Evolutionary conservation across 2,329 filamentous ascomycete genomes (phyloP), one percentile per base, ranked within the genome.

Genomic region (Pestalotiopsis sp.): DNA sequence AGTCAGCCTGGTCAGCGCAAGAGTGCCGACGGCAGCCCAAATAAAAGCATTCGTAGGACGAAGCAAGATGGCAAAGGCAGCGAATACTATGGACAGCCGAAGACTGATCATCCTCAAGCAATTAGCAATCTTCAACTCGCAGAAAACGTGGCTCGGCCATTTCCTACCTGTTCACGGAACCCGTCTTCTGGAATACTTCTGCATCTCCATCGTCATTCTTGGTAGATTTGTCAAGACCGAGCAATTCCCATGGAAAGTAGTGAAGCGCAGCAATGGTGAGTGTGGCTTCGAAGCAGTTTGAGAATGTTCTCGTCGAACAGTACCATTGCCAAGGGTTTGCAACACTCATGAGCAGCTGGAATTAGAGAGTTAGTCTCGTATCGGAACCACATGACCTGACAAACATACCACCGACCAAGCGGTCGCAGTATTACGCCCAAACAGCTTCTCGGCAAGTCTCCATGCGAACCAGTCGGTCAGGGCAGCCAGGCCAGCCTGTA

Each of bases 271-370:
- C 85, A 69, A 92, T 85, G 4, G 95, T 98, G 73, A 99, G 82
- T 0, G 92, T 93, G n/a, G 92, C 94, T 83, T 99, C 96, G 4
- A 98, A 84, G 65, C 91, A 96, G 81, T 99, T 99, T 67, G 95
- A 98, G 76, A 99, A 92, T 0, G 96, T 97, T 61, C 96, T 88
- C 0, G 94, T 95, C 1, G 94, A 96, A 81, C 92, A 96, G 81
- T 96, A 98, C 93, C 93, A 98, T 79, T 98, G 94, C 94, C 96
- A 99, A 6, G 96, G 93, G 79, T 90, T 97, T 75, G 90, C 83
- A 58, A 92, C 79, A 3, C 90, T 91, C 81, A 96, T 86, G 69
- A 87, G 86, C 60, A 97, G 84, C 91, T 94, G 71, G 27, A 41
- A 61, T 58, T 9, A 52, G 68, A 64, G 38, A 31, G 60, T 75